A percentile compares a stretch with the other conserved stretches of the same genome.
These are phyloP conservation scores for Cinnamomum chago DNA, from an alignment of 164 flowering plant species.

Conservation along the genomic window DNA sequence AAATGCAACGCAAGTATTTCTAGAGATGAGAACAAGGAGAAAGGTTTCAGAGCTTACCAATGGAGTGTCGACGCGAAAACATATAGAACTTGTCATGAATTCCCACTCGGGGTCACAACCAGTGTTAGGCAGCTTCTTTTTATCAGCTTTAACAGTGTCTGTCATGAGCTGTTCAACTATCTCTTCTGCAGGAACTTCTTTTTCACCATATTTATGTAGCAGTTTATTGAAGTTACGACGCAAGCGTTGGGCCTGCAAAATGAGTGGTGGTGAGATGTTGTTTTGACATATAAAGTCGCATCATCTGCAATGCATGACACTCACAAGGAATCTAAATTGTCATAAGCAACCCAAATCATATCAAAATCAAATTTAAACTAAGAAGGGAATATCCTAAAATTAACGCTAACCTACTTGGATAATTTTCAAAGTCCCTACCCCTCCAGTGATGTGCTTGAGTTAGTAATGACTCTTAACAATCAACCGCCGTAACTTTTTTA, in stretches of 20 bases:
- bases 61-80: constrained; percentile 49
- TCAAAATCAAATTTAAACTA: no score
- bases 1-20: neutral
- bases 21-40: neutral
- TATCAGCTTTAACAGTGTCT: constrained; percentile 45
- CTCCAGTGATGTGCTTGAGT: no score
- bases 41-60: constrained; percentile 27
- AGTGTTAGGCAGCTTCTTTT: constrained; percentile 37
- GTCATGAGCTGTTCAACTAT: constrained; percentile 43
- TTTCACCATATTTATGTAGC: constrained; percentile 25
- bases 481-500: no score
- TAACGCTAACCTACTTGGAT: no score
- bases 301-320: no score
- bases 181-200: constrained; percentile 27
- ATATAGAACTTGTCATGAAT: constrained; percentile 40
- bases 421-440: no score
- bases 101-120: constrained; percentile 45
- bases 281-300: no score
- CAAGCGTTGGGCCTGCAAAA: constrained; percentile 32
- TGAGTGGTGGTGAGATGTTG: no score
- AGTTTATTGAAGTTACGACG: constrained; percentile 31
- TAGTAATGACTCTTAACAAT: no score
- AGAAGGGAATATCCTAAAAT: no score
- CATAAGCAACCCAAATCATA: no score
- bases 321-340: no score